phyloP scores from a whole-genome alignment of 768 basidiomycete genomes.

The Collybia nuda region DNA sequence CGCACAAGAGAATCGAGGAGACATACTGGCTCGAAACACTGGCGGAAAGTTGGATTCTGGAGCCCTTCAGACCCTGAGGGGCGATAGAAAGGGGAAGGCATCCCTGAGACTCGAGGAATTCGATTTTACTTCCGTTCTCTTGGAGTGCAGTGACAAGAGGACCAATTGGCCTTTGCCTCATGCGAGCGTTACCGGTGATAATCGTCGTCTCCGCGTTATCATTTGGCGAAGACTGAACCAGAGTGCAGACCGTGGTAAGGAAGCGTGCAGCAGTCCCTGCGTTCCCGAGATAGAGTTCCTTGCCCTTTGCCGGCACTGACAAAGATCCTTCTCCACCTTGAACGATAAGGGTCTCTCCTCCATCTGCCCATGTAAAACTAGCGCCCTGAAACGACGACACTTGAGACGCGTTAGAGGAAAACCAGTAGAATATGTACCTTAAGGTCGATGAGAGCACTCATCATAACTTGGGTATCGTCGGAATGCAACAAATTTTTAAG shows the following conservation, averaged over 20 bases:
- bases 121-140: slow-evolving; percentile 76
- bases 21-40: slow-evolving; percentile 98
- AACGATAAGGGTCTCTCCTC: slow-evolving; percentile 93
- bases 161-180: slow-evolving; percentile 98
- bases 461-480: slow-evolving; percentile 99
- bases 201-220: slow-evolving; percentile 55
- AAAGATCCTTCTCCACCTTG: slow-evolving; percentile 83
- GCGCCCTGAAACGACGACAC: slow-evolving; percentile 68
- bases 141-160: slow-evolving; percentile 89
- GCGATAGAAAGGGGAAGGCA: slow-evolving; percentile 88
- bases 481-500: slow-evolving; percentile 92
- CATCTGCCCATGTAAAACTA: slow-evolving; percentile 92
- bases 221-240: slow-evolving; percentile 54
- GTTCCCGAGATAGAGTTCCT: slow-evolving; percentile 93
- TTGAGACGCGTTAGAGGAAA: slow-evolving; percentile 1
- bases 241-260: slow-evolving; percentile 93
- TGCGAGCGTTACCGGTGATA: slow-evolving; percentile 96
- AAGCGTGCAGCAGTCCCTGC: slow-evolving; percentile 98
- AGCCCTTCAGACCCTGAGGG: slow-evolving; percentile 81
- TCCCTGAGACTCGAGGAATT: slow-evolving; percentile 76
- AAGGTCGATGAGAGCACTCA: slow-evolving; percentile 87
- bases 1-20: slow-evolving; percentile 93
- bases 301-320: slow-evolving; percentile 72
- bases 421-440: slow-evolving; percentile 49
- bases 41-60: slow-evolving; percentile 83